Conservation (phyloP, 2,329 filamentous ascomycete species). For the Cladosporium halotolerans region DNA sequence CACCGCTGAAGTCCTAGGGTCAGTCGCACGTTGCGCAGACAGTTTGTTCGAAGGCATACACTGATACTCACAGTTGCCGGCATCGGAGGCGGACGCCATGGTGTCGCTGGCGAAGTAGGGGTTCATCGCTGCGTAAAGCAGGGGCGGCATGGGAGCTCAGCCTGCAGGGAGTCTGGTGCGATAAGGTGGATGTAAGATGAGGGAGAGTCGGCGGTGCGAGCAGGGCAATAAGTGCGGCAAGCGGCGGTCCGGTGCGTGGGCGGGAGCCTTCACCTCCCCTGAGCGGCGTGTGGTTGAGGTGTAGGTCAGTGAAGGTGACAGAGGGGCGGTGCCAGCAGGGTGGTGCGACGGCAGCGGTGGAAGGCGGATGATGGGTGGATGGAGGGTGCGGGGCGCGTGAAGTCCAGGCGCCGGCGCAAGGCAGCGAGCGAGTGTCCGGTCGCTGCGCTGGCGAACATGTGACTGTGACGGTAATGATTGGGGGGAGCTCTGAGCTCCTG, state of each 20-base stretch:
- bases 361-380: too few species aligned
- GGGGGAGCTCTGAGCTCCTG: too few species aligned
- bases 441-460: too few species aligned
- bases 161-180: too few species aligned
- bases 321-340: too few species aligned
- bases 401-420: too few species aligned
- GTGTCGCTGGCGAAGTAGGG: not conserved
- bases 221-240: too few species aligned
- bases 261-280: not conserved
- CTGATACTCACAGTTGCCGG: not conserved
- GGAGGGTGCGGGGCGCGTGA: too few species aligned
- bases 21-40: not conserved
- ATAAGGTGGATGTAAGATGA: not conserved
- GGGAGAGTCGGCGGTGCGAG: not conserved
- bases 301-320: not conserved
- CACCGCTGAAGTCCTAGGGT: not conserved
- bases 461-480: too few species aligned
- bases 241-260: too few species aligned
- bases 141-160: not conserved
- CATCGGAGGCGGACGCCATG: slow-evolving; percentile 2
- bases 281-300: not conserved
- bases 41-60: not conserved
- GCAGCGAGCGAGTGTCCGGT: too few species aligned
- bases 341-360: not conserved
- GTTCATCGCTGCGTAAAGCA: not conserved